Conservation (phyloP, 176 grass and related monocot genomes). For the Elymus sibiricus region DNA sequence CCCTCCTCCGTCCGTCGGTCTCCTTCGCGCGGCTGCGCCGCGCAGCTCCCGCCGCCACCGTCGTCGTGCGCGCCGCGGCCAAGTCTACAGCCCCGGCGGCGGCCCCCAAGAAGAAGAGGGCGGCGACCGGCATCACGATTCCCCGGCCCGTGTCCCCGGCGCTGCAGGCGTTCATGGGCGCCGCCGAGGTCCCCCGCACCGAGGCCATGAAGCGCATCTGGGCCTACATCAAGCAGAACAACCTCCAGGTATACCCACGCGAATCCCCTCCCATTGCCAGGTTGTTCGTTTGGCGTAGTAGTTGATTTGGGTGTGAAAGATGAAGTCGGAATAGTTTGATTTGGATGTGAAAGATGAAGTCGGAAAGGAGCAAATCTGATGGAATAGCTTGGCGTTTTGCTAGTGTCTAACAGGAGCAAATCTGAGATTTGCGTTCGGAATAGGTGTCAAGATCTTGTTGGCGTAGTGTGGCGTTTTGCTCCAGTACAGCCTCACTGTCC, state of each 20-base stretch:
- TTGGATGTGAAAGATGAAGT: background rate
- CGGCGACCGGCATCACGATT: conserved; percentile 61
- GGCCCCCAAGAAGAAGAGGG: conserved; percentile 52
- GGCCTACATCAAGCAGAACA: conserved; percentile 86
- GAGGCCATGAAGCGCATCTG: conserved; percentile 84
- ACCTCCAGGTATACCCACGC: conserved; percentile 57
- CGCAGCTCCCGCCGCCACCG: background rate
- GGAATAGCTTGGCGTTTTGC: background rate
- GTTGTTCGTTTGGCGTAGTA: background rate
- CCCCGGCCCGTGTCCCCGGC: conserved; percentile 56
- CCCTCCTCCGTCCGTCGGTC: background rate
- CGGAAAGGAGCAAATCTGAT: background rate
- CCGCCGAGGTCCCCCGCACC: conserved; percentile 67
- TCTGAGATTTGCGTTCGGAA: background rate
- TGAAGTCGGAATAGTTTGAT: background rate
- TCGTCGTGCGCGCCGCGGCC: conserved; percentile 18
- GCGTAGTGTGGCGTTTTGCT: background rate
- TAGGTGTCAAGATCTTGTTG: background rate
- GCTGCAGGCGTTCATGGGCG: conserved; percentile 72
- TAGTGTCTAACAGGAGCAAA: background rate
- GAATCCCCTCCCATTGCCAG: background rate
- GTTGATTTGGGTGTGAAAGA: background rate
- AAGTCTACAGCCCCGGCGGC: conserved; percentile 7
- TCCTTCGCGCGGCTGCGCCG: background rate
- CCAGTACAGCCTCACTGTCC: background rate